Evolutionary conservation across 1,284 basidiomycete genomes (phyloP), one percentile per base, ranked within the genome.

Genomic region (Boletus sp.): DNA sequence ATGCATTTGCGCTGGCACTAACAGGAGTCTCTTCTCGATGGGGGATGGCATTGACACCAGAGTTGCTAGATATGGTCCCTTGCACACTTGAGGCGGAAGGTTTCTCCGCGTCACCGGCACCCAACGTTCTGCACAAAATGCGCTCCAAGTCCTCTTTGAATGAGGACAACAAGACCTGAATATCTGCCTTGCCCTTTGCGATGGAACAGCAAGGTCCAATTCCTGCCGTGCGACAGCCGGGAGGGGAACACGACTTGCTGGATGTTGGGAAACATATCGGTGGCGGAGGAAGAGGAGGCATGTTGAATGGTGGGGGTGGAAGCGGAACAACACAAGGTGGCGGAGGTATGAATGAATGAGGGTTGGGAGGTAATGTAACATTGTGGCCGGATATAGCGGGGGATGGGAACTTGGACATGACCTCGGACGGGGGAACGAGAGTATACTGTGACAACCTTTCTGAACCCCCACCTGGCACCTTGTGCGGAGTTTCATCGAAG

Each of bases 71-170:
- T 26, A 30, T 14, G 17, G 46, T 48, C 7, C 13, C 26, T 12
- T 40, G 16, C 33, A 45, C 7, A 2, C 9, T 20, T 9, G 44
- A 1, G 13, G 37, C 3, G 7, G 36, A 39, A 36, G 48, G 43
- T 7, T 44, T 19, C 22, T 41, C 46, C n/a, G 20, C 41, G 23
- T 53, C 52, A 20, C 65, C 65, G 27, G 69, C 55, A 38, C 72
- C 74, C 46, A 84, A 76, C 2, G 74, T 71, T 45, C 64, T 69
- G 25, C 61, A 62, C 44, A 86, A 64, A 49, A 80, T 69, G 13
- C 61, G 58, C 45, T 81, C 74, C 23, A 88, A 67, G 52, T 87
- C 78, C 14, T 62, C 59, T 55, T 84, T 76, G 64, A 91, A 88
- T n/a, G 69, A 71, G 33, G 69, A 60, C 45, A 89, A 65, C 20